phyloP scores from a whole-genome alignment of 208 protist genomes.

The Trypanosoma melophagium region DNA sequence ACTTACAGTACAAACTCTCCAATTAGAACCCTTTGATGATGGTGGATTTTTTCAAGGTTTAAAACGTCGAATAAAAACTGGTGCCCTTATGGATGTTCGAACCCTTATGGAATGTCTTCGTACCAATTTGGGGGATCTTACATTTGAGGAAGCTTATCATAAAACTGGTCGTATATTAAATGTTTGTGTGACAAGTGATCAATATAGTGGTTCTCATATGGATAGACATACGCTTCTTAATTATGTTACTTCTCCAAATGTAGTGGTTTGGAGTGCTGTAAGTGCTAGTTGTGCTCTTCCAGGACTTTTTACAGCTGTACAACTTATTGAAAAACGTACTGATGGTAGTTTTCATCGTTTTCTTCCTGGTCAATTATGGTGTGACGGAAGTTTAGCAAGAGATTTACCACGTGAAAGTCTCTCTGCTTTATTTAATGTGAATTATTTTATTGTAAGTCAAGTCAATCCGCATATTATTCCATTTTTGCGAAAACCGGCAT shows the following conservation, averaged over 20 bases:
- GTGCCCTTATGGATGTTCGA: slow-evolving; percentile 76
- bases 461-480: slow-evolving; percentile 83
- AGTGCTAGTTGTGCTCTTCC: slow-evolving; percentile 64
- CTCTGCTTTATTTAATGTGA: slow-evolving; percentile 70
- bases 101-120: slow-evolving; percentile 70
- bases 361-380: slow-evolving; percentile 58
- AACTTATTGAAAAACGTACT: slow-evolving; percentile 60
- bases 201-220: slow-evolving; percentile 41
- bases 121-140: slow-evolving; percentile 77
- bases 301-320: slow-evolving; percentile 65
- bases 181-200: slow-evolving; percentile 67
- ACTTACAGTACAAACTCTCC: slow-evolving; percentile 43
- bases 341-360: slow-evolving; percentile 46
- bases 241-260: slow-evolving; percentile 79
- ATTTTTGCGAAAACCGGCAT: slow-evolving; percentile 49
- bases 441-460: slow-evolving; percentile 80
- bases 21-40: slow-evolving; percentile 57
- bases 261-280: slow-evolving; percentile 80
- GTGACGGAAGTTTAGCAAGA: slow-evolving; percentile 58
- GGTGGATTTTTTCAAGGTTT: slow-evolving; percentile 50
- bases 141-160: slow-evolving; percentile 83
- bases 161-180: slow-evolving; percentile 78
- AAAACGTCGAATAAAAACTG: slow-evolving; percentile 57
- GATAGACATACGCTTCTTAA: slow-evolving; percentile 72
- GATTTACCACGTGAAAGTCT: slow-evolving; percentile 68